Percentiles rank a stretch among this genome's conserved stretches.
These are phyloP conservation scores for Thalassiosira exigua DNA, from an alignment of 352 stramenopile genomes.

Conservation along the genomic window DNA sequence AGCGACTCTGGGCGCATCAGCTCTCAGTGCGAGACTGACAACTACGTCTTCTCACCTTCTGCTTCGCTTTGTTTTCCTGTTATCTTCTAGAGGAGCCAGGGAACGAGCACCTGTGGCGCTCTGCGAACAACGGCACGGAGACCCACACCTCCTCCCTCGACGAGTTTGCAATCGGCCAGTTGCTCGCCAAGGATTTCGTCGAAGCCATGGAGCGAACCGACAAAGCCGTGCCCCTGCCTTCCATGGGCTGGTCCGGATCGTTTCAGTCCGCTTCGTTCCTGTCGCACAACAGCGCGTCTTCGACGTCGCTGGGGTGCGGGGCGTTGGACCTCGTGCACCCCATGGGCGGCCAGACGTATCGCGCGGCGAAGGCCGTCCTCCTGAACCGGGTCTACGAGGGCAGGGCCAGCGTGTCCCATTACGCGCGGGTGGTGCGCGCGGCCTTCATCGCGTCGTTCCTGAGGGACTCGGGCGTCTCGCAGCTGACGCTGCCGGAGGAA, in stretches of 20 bases:
- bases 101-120: constrained; percentile 82
- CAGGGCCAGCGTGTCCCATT: constrained; percentile 73
- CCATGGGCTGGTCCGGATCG: constrained; percentile 78
- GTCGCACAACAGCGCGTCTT: constrained; percentile 76
- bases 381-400: constrained; percentile 69
- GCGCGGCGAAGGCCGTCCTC: constrained; percentile 70
- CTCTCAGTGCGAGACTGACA: no score
- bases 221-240: constrained; percentile 62
- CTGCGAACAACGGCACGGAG: constrained; percentile 79
- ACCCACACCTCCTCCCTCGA: constrained; percentile 79
- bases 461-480: constrained; percentile 63
- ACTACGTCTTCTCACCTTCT: no score
- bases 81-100: constrained; percentile 76
- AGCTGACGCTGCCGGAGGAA: constrained; percentile 58
- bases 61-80: no score
- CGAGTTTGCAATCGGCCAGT: constrained; percentile 76
- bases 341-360: constrained; percentile 75
- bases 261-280: constrained; percentile 76
- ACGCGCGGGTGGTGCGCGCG: constrained; percentile 75
- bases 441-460: constrained; percentile 79
- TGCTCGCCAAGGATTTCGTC: constrained; percentile 69
- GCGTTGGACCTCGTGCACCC: constrained; percentile 79
- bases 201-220: constrained; percentile 75
- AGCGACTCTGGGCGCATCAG: no score
- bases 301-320: constrained; percentile 74